Evolutionary conservation across 2,329 filamentous ascomycete species (phyloP).

Genomic region (Colletotrichum sp.): DNA sequence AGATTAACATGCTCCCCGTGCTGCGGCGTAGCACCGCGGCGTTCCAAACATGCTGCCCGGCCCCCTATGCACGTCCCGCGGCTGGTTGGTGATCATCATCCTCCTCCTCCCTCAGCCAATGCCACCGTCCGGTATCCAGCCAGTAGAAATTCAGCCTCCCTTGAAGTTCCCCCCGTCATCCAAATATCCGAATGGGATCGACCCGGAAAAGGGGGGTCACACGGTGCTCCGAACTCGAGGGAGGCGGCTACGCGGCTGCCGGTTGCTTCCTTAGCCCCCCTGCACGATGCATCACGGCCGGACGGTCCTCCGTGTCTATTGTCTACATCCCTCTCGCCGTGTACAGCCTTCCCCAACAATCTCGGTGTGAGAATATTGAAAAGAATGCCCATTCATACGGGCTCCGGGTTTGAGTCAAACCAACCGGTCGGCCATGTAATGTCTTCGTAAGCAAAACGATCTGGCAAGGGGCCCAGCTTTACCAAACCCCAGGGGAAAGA

Average conservation of each 20-base stretch:
- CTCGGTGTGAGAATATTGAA: constrained; percentile 1
- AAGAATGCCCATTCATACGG: background rate
- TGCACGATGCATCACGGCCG: constrained; percentile 1
- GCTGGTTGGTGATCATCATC: background rate
- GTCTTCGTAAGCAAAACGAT: background rate
- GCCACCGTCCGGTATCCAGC: background rate
- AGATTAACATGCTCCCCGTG: constrained; percentile 11
- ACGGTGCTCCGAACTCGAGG: constrained; percentile 10
- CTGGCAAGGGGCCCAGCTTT: background rate
- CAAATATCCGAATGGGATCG: constrained; percentile 2
- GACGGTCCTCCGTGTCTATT: background rate
- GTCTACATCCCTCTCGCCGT: background rate
- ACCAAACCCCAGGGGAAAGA: background rate
- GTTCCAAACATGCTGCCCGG: background rate
- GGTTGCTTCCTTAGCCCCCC: background rate
- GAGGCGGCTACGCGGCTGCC: constrained; percentile 8
- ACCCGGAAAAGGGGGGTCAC: background rate
- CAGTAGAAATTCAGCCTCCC: background rate
- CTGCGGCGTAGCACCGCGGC: background rate
- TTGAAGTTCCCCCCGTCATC: background rate
- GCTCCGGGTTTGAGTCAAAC: background rate
- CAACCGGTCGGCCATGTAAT: background rate
- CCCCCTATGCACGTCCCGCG: background rate
- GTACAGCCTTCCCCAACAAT: background rate
- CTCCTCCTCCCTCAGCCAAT: background rate